Percentiles rank a stretch among this genome's conserved stretches.
Evolutionary conservation across 805 yeast genomes (phyloP).

Genomic region (Candida vaughaniae): DNA sequence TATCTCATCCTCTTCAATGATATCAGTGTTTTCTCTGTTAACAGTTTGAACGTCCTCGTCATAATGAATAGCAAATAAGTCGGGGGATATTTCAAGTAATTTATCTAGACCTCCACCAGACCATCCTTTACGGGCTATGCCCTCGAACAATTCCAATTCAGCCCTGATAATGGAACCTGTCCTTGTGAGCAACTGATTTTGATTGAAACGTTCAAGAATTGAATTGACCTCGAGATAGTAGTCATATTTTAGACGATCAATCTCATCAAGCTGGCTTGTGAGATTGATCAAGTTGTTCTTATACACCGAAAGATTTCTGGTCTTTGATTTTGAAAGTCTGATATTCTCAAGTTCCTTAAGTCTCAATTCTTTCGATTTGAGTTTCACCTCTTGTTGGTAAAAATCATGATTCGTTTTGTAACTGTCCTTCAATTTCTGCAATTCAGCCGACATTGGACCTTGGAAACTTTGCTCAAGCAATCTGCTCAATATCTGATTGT

Average conservation of each 20-base stretch:
- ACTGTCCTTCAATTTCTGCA: constrained; percentile 43
- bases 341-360: constrained; percentile 61
- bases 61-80: constrained; percentile 30
- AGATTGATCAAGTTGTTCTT: constrained; percentile 63
- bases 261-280: constrained; percentile 74
- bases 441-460: constrained; percentile 47
- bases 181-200: constrained; percentile 49
- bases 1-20: constrained; percentile 9
- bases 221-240: constrained; percentile 65
- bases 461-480: constrained; percentile 55
- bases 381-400: constrained; percentile 54
- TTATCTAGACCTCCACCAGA: constrained; percentile 84
- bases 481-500: constrained; percentile 66
- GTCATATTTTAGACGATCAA: constrained; percentile 72
- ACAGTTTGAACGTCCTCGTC: constrained; percentile 29
- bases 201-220: constrained; percentile 57
- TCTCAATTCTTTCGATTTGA: constrained; percentile 52
- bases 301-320: constrained; percentile 67
- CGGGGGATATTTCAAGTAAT: constrained; percentile 61
- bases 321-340: constrained; percentile 56
- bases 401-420: constrained; percentile 47
- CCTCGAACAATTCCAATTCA: constrained; percentile 77
- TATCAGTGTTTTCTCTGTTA: constrained; percentile 6
- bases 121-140: constrained; percentile 82
- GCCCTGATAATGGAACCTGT: constrained; percentile 71